Conservation (phyloP, 768 basidiomycete species). For the Boletus rubroflammeus region DNA sequence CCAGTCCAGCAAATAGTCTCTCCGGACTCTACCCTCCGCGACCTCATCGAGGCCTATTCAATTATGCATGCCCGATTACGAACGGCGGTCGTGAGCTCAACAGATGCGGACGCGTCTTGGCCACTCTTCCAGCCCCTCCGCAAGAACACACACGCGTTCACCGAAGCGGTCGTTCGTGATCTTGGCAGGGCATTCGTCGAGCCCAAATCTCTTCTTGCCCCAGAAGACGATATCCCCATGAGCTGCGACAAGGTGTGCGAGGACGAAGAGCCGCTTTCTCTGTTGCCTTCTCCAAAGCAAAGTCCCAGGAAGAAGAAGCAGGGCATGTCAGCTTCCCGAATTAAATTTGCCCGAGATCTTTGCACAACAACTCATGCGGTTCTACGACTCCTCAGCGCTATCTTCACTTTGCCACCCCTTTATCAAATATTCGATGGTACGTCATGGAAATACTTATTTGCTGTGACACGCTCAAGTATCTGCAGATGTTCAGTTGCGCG, state of each 20-base stretch:
- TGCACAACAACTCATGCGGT: constrained; percentile 71
- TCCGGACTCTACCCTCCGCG: constrained; percentile 43
- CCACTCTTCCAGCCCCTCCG: constrained; percentile 71
- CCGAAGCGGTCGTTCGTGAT: constrained; percentile 63
- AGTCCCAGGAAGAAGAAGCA: constrained; percentile 55
- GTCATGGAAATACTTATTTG: constrained; percentile 14
- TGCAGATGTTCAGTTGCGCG: constrained; percentile 55
- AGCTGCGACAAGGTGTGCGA: constrained; percentile 22
- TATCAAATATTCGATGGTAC: constrained; percentile 61
- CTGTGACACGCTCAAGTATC: constrained; percentile 4
- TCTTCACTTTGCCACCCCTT: constrained; percentile 59
- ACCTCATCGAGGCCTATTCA: constrained; percentile 73
- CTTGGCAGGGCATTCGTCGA: constrained; percentile 61
- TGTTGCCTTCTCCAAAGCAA: constrained; percentile 65
- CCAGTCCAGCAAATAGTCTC: constrained; percentile 61
- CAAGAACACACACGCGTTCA: constrained; percentile 48
- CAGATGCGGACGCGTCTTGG: constrained; percentile 60
- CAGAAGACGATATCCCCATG: constrained; percentile 23
- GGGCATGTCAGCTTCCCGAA: constrained; percentile 75
- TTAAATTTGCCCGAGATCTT: constrained; percentile 75
- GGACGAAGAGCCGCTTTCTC: constrained; percentile 27
- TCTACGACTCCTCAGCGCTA: constrained; percentile 57
- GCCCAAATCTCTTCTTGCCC: constrained; percentile 34
- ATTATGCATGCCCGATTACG: constrained; percentile 65
- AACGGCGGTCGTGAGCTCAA: constrained; percentile 35